Evolutionary conservation across 1,284 basidiomycete genomes (phyloP), one percentile per base, ranked within the genome.

Genomic region (Kwoniella shivajii): DNA sequence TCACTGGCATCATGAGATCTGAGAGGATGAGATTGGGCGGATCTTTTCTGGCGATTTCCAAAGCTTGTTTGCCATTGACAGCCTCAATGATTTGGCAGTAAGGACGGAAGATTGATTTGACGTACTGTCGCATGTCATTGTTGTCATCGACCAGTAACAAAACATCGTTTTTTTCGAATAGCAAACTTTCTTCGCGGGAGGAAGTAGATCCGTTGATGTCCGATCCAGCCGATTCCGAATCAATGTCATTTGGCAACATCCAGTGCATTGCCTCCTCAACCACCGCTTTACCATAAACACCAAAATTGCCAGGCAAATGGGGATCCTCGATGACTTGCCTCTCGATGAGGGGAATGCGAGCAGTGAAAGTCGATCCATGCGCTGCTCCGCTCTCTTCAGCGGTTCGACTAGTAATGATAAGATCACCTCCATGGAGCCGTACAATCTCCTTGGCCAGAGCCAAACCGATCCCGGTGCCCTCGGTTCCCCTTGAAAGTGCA

Each of bases 31-130:
- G 44, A 27, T 65, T 30, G 51, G 67, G 62, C 30, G 45, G 39
- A 16, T 26, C n/a, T 50, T 37, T 30, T 11, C 59, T 37, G 6
- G 73, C 67, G 5, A 69, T 55, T 18, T 72, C 60, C 7, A 75
- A 57, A 1, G 73, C 78, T 44, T 76, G 68, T 27, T 67, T 52
- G 0, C 74, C 76, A 48, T 73, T 65, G 4, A 66, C 67, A 22
- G 67, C 71, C n/a, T 73, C 63, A 14, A 77, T 60, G 45, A 66
- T 57, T 16, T 48, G 64, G 50, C 76, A 77, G 58, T 68, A 74
- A 13, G 71, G 68, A 9, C 50, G 45, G 34, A 74, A 68, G 11
- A 71, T 56, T 18, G 37, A 37, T 24, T 52, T 59, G 42, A 71
- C 59, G 46, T 74, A 74, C 27, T 59, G 44, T 18, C 69, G 65